Conservation (phyloP, 345 rosid species). For the Euphorbia pulcherrima region DNA sequence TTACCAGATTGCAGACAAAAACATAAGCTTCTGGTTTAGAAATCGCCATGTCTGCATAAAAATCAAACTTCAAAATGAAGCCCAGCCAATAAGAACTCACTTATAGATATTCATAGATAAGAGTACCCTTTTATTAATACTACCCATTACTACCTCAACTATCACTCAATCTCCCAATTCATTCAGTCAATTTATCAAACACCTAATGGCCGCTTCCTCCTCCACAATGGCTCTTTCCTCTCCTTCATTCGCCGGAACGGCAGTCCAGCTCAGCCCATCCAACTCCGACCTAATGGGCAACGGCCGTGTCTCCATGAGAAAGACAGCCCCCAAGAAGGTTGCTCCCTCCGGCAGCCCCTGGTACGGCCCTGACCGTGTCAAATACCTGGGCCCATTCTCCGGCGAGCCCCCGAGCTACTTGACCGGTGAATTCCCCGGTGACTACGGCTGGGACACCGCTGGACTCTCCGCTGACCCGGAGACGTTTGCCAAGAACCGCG, state of each 20-base stretch:
- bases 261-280: constrained; percentile 45
- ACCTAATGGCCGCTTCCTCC: too few species aligned
- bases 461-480: constrained; percentile 87
- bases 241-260: constrained; percentile 56
- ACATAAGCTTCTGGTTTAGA: too few species aligned
- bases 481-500: constrained; percentile 84
- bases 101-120: too few species aligned
- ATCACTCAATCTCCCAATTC: too few species aligned
- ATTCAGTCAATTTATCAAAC: too few species aligned
- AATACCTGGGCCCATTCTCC: constrained; percentile 72
- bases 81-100: too few species aligned
- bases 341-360: constrained; percentile 55
- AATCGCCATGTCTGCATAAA: too few species aligned
- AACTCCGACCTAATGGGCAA: constrained; percentile 38
- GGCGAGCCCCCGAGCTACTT: constrained; percentile 64
- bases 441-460: constrained; percentile 77
- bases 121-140: too few species aligned
- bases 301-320: constrained; percentile 64
- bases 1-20: too few species aligned
- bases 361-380: constrained; percentile 73
- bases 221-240: constrained; percentile 73
- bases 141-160: too few species aligned
- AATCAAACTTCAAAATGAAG: too few species aligned
- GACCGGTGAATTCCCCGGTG: constrained; percentile 75
- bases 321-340: constrained; percentile 29